Conservation (phyloP, 306 rosid genomes). For the Quercus dentata region DNA sequence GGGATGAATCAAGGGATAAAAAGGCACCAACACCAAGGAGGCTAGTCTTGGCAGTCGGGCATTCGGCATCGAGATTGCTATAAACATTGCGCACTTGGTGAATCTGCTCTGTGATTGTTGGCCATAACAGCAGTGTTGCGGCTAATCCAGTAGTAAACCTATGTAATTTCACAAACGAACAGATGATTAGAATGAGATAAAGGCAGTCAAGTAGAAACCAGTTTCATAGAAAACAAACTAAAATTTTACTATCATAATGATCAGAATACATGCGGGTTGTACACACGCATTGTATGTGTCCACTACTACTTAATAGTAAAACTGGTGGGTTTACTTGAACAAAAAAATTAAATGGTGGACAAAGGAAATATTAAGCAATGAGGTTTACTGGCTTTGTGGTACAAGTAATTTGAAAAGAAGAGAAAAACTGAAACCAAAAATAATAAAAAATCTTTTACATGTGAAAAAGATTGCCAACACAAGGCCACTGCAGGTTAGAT, state of each 20-base stretch:
- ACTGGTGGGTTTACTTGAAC: too few species aligned
- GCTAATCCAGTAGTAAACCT: slow-evolving; percentile 71
- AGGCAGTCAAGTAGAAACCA: background rate
- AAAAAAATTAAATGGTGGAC: background rate
- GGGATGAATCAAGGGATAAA: slow-evolving; percentile 73
- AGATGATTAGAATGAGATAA: too few species aligned
- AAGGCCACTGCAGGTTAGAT: background rate
- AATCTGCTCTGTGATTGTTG: slow-evolving; percentile 55
- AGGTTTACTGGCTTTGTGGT: background rate
- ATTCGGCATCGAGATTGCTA: slow-evolving; percentile 14
- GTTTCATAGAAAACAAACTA: background rate
- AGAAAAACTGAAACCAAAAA: background rate
- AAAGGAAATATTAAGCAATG: background rate
- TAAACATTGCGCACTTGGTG: slow-evolving; percentile 33
- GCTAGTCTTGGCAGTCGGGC: slow-evolving; percentile 74
- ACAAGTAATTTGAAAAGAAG: background rate
- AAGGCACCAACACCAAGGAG: slow-evolving; percentile 94
- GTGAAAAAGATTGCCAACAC: background rate
- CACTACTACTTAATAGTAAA: background rate
- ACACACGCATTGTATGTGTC: too few species aligned
- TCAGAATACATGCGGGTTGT: too few species aligned
- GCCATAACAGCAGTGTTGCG: slow-evolving; percentile 44
- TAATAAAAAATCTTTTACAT: background rate
- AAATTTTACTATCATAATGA: too few species aligned
- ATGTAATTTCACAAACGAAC: background rate